Conservation (phyloP, 2,329 filamentous ascomycete genomes). For the Xylariales sp. region DNA sequence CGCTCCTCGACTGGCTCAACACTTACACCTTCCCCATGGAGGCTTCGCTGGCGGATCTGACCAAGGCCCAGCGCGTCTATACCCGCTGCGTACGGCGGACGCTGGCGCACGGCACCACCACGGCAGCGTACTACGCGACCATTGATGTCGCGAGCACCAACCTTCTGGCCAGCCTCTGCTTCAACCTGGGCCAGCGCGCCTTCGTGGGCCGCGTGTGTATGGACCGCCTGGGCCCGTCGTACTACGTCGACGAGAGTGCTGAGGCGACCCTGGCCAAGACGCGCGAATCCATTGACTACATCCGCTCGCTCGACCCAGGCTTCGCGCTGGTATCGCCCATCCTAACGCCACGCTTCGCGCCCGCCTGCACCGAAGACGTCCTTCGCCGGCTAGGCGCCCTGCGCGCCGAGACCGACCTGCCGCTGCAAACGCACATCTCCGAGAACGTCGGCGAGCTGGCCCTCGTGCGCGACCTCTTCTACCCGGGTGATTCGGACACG, state of each 20-base stretch:
- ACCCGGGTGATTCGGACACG: no score
- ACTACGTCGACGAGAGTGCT: slow-evolving; percentile 72
- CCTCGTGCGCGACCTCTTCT: slow-evolving; percentile 68
- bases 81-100: slow-evolving; percentile 73
- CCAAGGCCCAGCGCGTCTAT: slow-evolving; percentile 69
- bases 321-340: slow-evolving; percentile 69
- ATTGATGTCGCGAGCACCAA: slow-evolving; percentile 86
- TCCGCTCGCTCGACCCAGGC: slow-evolving; percentile 60
- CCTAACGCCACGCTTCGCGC: slow-evolving; percentile 70
- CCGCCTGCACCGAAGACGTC: slow-evolving; percentile 53
- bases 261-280: slow-evolving; percentile 54
- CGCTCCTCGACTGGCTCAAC: slow-evolving; percentile 88
- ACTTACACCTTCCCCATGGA: slow-evolving; percentile 96
- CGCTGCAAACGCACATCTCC: slow-evolving; percentile 84
- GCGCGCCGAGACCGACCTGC: slow-evolving; percentile 57
- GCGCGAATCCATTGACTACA: slow-evolving; percentile 58
- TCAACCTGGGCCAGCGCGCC: slow-evolving; percentile 76
- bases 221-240: slow-evolving; percentile 71
- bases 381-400: slow-evolving; percentile 62
- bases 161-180: slow-evolving; percentile 78
- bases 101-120: slow-evolving; percentile 86
- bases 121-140: slow-evolving; percentile 91
- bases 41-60: slow-evolving; percentile 61
- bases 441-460: slow-evolving; percentile 74
- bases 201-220: slow-evolving; percentile 95